Base-by-base conservation (phyloP, 768 basidiomycete genomes). In the Mycena indigotica region DNA sequence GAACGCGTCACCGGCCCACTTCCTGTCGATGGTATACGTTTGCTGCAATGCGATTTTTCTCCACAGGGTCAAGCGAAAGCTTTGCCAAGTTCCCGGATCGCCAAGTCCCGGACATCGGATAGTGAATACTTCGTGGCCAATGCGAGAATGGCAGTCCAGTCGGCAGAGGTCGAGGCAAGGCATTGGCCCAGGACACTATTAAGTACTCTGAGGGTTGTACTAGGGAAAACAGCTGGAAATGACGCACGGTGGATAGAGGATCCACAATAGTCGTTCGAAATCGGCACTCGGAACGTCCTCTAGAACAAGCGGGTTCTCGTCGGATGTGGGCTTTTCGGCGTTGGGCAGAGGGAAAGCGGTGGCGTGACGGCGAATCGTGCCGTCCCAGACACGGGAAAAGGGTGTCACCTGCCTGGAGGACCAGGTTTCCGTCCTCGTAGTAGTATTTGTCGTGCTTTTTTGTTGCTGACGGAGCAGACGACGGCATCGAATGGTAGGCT, bases 31-130 rank as follows among this genome's bases (percentile, higher is more conserved):
- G 0, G 67, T 56, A 58, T 76, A 73, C n/a, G 62, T 45, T 28
- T 77, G 77, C 56, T 78, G 77, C 0, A 77, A 65, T 5, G 66
- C 61, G 10, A 83, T 78, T 57, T n/a, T 77, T 80, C 21, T 77
- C 72, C 0, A 81, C 67, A 0, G 82, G 75, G 1, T 72, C 70
- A 8, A 83, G 66, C 0, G 67, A 29, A 6, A 75, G 48, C n/a
- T 50, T 67, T 40, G 10, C 54, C 50, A 15, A 75, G 66, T 30
- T 72, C 67, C 19, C 54, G 46, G 53, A 73, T 66, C 2, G 75
- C 74, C 39, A 72, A 66, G 32, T 44, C 39, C 35, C 69, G 65
- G 46, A 73, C 63, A 41, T 50, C 61, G 15, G 62, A 53, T 64
- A 73, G 73, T 26, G 56, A 58, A 63, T 63, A 75, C 28, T 52